These are phyloP conservation scores for Heliamphora pulchella DNA, from an alignment of 179 eudicot genomes.

Conservation along the genomic window DNA sequence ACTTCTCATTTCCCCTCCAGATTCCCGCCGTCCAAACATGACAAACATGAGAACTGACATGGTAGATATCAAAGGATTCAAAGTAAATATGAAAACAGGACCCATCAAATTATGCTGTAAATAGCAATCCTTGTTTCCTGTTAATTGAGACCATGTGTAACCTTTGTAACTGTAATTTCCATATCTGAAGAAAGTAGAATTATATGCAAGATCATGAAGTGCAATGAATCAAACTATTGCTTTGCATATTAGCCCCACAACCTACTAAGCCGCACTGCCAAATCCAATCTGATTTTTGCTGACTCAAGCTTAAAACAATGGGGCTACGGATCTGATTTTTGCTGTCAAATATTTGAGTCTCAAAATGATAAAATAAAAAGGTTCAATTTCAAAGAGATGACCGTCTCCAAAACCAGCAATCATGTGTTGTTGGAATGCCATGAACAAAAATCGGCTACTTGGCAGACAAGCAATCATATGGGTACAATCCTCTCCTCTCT, in stretches of 20 bases:
- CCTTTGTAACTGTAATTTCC: background rate
- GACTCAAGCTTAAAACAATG: background rate
- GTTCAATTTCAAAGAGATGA: background rate
- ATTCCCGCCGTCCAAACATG: too few relatives aligned
- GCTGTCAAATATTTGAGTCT: slow-evolving; percentile 11
- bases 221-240: background rate
- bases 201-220: background rate
- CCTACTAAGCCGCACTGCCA: background rate
- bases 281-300: slow-evolving; percentile 8
- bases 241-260: background rate
- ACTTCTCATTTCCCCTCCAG: too few relatives aligned
- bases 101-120: background rate
- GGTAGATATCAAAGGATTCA: too few relatives aligned
- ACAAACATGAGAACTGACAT: too few relatives aligned
- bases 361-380: background rate
- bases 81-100: background rate
- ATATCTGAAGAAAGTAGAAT: background rate
- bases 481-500: slow-evolving; percentile 7
- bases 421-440: slow-evolving; percentile 16
- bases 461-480: slow-evolving; percentile 3
- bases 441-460: slow-evolving; percentile 17
- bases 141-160: background rate
- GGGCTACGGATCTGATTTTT: background rate
- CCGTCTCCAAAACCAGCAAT: background rate
- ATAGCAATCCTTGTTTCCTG: background rate